Base-by-base conservation (phyloP, 371 early-diverging fungal genomes). In the Apophysomyces trapeziformis region DNA sequence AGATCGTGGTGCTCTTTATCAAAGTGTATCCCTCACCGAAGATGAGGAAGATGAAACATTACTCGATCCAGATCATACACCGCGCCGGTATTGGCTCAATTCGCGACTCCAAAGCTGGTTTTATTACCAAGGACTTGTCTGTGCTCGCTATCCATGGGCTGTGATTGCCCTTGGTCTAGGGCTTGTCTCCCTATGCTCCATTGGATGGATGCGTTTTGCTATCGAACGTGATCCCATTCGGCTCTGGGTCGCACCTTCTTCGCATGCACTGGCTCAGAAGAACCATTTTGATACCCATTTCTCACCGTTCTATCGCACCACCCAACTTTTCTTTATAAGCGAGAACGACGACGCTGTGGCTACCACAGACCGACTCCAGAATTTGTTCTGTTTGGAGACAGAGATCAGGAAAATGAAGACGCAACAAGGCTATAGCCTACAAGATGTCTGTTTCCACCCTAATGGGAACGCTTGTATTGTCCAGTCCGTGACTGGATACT, bases 401-500 rank as follows among this genome's bases (percentile, higher is more conserved):
- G 82, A 81, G 38, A 87, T 92, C 60, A 68, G 70, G 56, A 36
- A 63, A 8, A 58, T 89, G 37, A 71, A 69, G 60, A 85, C 90
- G 0, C 50, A n/a, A 2, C 67, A 67, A 26, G 65, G 63, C 12
- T 21, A 67, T 47, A 80, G 79, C 0, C 68, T 92, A 14, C 70
- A 83, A 32, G 89, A 91, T 61, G 73, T 92, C n/a, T 92, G 93
- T 65, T 82, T 90, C 57, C 85, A 86, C 60, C 92, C 93, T 2
- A 85, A 77, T 21, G 88, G 85, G 1, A 86, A 87, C 39, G 86
- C 75, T 2, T 92, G 93, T 65, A 84, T 89, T 37, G 77, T 90
- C 14, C 90, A 91, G 64, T 90, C 91, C 2, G 83, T 91, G 7
- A 87, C 92, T 8, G 91, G 91, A 0, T 92, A 91, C 68, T 92